Percentiles rank a stretch among this genome's conserved stretches.
Conservation (phyloP, 208 protist genomes). For the Leishmania tarentolae region DNA sequence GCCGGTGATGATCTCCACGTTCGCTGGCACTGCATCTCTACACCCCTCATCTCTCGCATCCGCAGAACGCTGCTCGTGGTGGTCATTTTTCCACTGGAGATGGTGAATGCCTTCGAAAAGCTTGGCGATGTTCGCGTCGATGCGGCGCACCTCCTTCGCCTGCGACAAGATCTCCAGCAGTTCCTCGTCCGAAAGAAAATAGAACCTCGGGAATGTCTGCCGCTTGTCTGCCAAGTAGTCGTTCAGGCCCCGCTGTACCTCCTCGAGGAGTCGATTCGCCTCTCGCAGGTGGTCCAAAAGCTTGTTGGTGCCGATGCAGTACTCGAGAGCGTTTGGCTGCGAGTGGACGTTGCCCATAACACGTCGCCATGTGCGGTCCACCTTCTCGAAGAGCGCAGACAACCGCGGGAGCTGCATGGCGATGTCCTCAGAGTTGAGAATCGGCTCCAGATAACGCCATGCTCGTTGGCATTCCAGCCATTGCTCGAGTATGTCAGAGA, state of each 20-base stretch:
- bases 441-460: conserved; percentile 98
- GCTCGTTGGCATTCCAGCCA: conserved; percentile 96
- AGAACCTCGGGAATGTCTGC: conserved; percentile 94
- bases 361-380: conserved; percentile 96
- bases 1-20: conserved; percentile 74
- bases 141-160: conserved; percentile 94
- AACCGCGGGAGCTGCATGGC: conserved; percentile 94
- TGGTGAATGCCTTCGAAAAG: conserved; percentile 95
- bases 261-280: conserved; percentile 93
- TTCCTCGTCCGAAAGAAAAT: conserved; percentile 94
- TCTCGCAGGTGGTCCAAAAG: conserved; percentile 95
- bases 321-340: conserved; percentile 93
- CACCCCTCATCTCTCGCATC: neutral
- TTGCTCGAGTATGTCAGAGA: conserved; percentile 96
- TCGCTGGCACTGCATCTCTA: neutral
- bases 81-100: conserved; percentile 75
- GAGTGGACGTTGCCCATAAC: conserved; percentile 86
- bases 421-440: conserved; percentile 97
- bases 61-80: neutral
- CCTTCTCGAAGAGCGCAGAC: conserved; percentile 93
- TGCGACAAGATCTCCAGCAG: conserved; percentile 96
- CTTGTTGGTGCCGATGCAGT: conserved; percentile 94
- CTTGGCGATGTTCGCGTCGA: conserved; percentile 96
- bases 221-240: conserved; percentile 97
- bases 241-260: conserved; percentile 97